Base-by-base conservation (phyloP, 768 basidiomycete genomes). In the Exidia glandulosa region DNA sequence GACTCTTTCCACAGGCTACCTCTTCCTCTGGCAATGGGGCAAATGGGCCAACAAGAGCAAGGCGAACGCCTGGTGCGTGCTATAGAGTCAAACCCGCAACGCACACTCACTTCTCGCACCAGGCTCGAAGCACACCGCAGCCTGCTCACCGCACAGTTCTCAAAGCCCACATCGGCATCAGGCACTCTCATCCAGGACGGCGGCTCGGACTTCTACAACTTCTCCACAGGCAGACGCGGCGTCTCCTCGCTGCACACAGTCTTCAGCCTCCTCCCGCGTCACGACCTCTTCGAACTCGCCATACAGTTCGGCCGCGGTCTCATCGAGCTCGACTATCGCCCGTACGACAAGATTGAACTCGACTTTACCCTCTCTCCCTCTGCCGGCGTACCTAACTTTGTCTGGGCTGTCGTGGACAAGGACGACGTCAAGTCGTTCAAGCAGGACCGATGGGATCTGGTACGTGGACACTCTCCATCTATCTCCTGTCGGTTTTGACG, bases 331-430 rank as follows among this genome's bases (percentile, higher is more conserved):
- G 82, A 87, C 34, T 90, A 87, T 71, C 75, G 74, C 6, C 84
- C 84, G 25, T 71, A 72, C 57, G 91, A 95, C 70, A 81, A 80
- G 57, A 71, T 94, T 63, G 77, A 83, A 61, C 81, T 94, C 50
- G 88, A 94, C 71, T 90, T 94, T 66, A 87, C 82, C 64, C 81
- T 95, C 59, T 74, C 73, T 62, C 65, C 72, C 76, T 34, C 65
- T 79, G 62, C 75, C 72, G 58, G 71, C 74, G 34, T 69, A 85
- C 56, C 69, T 82, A 87, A 82, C 66, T 92, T 84, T 68, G 88
- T 95, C 3, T 96, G 87, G 85, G 91, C 84, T 10, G 70, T 94
- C 58, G 85, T 93, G 30, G 78, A 81, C 33, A 96, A 94, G 75
- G 82, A 86, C 60, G 87, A 90, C 64, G 76, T 94, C 62, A 73